phyloP scores from a whole-genome alignment of 2,329 filamentous ascomycete species.

The Xylaria sp. region DNA sequence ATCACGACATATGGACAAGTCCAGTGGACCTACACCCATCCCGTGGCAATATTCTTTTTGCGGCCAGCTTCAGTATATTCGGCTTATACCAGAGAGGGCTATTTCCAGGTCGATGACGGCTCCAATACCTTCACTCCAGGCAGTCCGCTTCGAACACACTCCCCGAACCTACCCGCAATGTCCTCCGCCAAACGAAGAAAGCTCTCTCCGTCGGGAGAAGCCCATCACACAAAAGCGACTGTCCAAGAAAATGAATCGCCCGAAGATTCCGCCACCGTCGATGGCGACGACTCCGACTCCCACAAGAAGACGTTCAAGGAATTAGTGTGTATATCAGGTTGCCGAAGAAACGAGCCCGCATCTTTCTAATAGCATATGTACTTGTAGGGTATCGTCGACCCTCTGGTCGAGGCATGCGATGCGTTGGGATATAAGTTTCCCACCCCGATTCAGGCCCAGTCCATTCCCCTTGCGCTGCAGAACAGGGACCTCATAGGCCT shows the following conservation, averaged over 20 bases:
- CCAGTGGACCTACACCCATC: constrained; percentile 1
- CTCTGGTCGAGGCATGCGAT: constrained; percentile 85
- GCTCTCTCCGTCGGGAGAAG: constrained; percentile 33
- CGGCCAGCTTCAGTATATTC: not conserved
- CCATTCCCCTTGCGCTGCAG: constrained; percentile 79
- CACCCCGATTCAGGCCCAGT: constrained; percentile 84
- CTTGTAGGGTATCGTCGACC: constrained; percentile 74
- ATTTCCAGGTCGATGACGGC: not conserved
- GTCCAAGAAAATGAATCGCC: constrained; percentile 16
- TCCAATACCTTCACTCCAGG: not conserved
- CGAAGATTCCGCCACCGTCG: constrained; percentile 30
- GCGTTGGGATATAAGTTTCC: constrained; percentile 80
- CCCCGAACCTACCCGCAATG: constrained; percentile 36
- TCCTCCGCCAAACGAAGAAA: constrained; percentile 47
- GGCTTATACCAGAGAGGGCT: not conserved
- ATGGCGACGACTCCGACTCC: constrained; percentile 29
- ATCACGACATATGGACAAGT: too few relatives aligned
- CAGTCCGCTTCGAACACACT: not conserved
- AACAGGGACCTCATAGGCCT: constrained; percentile 89
- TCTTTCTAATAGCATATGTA: constrained; percentile 10
- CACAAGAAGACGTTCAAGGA: constrained; percentile 67
- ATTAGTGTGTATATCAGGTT: constrained; percentile 43
- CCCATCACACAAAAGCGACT: not conserved
- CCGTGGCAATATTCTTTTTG: not conserved
- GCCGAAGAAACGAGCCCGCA: not conserved